phyloP scores from a whole-genome alignment of 1,284 basidiomycete species.

The Malassezia japonica region DNA sequence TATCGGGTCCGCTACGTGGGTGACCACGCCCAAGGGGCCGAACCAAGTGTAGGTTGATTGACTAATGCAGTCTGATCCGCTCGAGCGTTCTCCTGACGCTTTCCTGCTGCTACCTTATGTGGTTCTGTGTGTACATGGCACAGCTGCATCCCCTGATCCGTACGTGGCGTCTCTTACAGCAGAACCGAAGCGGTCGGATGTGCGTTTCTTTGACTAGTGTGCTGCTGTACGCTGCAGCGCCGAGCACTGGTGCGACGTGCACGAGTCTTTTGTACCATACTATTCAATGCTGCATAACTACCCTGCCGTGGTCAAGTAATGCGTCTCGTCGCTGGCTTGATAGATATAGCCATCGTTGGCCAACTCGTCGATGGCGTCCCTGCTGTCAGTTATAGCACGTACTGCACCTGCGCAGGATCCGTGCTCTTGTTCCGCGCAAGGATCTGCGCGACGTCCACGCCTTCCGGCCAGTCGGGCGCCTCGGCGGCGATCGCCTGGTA shows the following conservation, averaged over 20 bases:
- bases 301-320: slow-evolving; percentile 33
- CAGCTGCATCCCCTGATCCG: slow-evolving; percentile 47
- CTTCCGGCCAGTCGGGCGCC: slow-evolving; percentile 28
- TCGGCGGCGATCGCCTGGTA: slow-evolving; percentile 26
- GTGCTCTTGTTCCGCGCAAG: slow-evolving; percentile 23
- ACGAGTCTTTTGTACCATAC: background rate
- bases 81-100: slow-evolving; percentile 34
- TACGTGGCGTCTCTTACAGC: slow-evolving; percentile 19
- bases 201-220: slow-evolving; percentile 30
- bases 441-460: slow-evolving; percentile 27
- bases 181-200: slow-evolving; percentile 38
- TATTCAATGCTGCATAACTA: slow-evolving; percentile 5
- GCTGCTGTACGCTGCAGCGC: background rate
- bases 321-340: slow-evolving; percentile 35
- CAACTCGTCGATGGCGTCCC: slow-evolving; percentile 31
- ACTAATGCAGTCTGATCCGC: slow-evolving; percentile 33
- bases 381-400: slow-evolving; percentile 12
- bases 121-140: slow-evolving; percentile 47
- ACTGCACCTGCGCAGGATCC: slow-evolving; percentile 20
- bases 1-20: slow-evolving; percentile 31
- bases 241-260: background rate
- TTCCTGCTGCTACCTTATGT: slow-evolving; percentile 48
- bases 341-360: slow-evolving; percentile 36
- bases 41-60: slow-evolving; percentile 42
- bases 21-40: slow-evolving; percentile 41